A percentile compares a stretch with the other conserved stretches of the same genome.
phyloP scores from a whole-genome alignment of 177 flowering plant genomes.

The Vitis hybrid region DNA sequence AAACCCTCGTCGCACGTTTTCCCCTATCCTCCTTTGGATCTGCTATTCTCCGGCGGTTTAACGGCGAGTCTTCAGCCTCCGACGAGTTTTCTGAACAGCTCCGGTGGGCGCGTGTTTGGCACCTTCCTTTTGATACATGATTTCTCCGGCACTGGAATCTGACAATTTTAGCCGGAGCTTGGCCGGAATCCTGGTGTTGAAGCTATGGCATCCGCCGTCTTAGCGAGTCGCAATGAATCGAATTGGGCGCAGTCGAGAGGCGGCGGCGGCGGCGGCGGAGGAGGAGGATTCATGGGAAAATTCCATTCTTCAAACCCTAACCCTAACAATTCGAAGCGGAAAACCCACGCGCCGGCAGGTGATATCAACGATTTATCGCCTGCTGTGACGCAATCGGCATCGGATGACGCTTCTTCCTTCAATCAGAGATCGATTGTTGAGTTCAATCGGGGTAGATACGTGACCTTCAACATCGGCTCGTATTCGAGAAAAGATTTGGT shows the following conservation, averaged over 20 bases:
- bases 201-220: conserved; percentile 67
- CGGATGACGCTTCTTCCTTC: conserved; percentile 42
- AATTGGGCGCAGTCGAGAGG: conserved; percentile 31
- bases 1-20: conserved; percentile 34
- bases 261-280: conserved; percentile 16
- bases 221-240: conserved; percentile 62
- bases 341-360: conserved; percentile 10
- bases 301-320: conserved; percentile 34
- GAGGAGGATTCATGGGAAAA: conserved; percentile 53
- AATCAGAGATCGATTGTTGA: conserved; percentile 21
- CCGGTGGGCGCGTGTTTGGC: conserved; percentile 5
- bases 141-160: not conserved
- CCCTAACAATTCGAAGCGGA: conserved; percentile 53
- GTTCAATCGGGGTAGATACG: conserved; percentile 18
- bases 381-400: conserved; percentile 26
- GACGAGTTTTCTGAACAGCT: not conserved
- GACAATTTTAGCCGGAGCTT: conserved; percentile 15
- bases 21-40: not conserved
- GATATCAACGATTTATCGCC: conserved; percentile 18
- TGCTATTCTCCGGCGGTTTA: too few relatives aligned
- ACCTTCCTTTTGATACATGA: conserved; percentile 16
- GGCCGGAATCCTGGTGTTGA: conserved; percentile 14
- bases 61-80: not conserved
- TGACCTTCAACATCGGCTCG: conserved; percentile 24
- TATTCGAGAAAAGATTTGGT: conserved; percentile 29